phyloP scores from a whole-genome alignment of 371 early-diverging fungal genomes.

The Syncephalastrum racemosum region DNA sequence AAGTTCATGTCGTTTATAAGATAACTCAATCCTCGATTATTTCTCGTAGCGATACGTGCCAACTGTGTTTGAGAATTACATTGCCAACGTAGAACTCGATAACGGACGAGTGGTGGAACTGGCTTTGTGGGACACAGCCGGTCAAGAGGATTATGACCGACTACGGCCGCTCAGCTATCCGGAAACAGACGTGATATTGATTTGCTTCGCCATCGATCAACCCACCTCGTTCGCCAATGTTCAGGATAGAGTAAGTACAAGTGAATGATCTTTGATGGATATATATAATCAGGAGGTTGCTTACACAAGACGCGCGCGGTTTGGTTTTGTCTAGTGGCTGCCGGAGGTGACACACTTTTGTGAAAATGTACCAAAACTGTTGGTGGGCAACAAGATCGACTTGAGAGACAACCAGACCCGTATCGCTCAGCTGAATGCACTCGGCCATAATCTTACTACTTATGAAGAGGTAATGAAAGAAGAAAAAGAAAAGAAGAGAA shows the following conservation, averaged over 20 bases:
- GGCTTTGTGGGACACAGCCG: conserved; percentile 75
- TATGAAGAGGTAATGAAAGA: conserved; percentile 29
- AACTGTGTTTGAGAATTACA: conserved; percentile 78
- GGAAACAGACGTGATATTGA: conserved; percentile 72
- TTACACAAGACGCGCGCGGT: too few species aligned
- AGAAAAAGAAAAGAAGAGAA: conserved; percentile 1
- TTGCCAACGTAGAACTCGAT: conserved; percentile 63
- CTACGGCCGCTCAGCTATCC: conserved; percentile 77
- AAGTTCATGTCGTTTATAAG: neutral
- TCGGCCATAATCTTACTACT: conserved; percentile 35
- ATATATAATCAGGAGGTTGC: neutral
- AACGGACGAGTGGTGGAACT: conserved; percentile 64
- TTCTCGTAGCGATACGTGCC: conserved; percentile 58
- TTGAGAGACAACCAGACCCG: conserved; percentile 53
- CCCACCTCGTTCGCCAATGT: conserved; percentile 73
- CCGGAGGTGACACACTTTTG: conserved; percentile 87
- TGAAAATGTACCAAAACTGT: conserved; percentile 80
- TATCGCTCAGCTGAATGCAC: conserved; percentile 34
- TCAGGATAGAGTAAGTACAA: conserved; percentile 40
- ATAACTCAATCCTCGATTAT: neutral
- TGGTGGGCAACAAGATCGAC: conserved; percentile 90
- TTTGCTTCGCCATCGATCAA: conserved; percentile 67
- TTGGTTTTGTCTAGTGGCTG: conserved; percentile 58
- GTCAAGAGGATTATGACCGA: conserved; percentile 92
- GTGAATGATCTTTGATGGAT: neutral